These are phyloP conservation scores for Ganoderma multipileum DNA, from an alignment of 1,284 basidiomycete species.

Conservation along the genomic window DNA sequence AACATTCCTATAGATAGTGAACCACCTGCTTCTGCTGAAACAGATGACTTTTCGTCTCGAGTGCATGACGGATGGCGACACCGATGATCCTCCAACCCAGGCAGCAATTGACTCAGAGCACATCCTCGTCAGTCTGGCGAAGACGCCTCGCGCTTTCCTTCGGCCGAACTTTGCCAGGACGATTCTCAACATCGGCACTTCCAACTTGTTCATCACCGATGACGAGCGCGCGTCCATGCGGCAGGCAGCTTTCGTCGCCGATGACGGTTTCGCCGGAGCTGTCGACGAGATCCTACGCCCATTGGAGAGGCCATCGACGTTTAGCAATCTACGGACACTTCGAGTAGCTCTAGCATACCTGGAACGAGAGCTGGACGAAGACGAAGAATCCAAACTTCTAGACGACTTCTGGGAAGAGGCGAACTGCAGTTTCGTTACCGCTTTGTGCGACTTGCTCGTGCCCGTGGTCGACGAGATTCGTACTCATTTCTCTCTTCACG, in stretches of 20 bases:
- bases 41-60: slow-evolving; percentile 69
- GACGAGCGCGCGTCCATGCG: slow-evolving; percentile 62
- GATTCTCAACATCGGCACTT: slow-evolving; percentile 57
- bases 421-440: slow-evolving; percentile 58
- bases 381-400: slow-evolving; percentile 60
- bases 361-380: slow-evolving; percentile 55
- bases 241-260: slow-evolving; percentile 64
- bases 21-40: slow-evolving; percentile 66
- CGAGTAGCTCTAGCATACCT: slow-evolving; percentile 69
- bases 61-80: slow-evolving; percentile 61
- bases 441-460: slow-evolving; percentile 58
- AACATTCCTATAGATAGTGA: slow-evolving; percentile 57
- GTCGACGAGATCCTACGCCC: slow-evolving; percentile 63
- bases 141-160: slow-evolving; percentile 66
- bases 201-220: slow-evolving; percentile 66
- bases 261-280: slow-evolving; percentile 69
- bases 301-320: slow-evolving; percentile 56
- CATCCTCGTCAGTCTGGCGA: slow-evolving; percentile 64
- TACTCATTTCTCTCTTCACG: slow-evolving; percentile 49
- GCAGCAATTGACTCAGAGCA: slow-evolving; percentile 72
- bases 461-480: slow-evolving; percentile 59
- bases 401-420: slow-evolving; percentile 66
- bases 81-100: slow-evolving; percentile 58
- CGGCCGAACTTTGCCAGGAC: slow-evolving; percentile 61
- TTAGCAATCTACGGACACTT: slow-evolving; percentile 59